Base-by-base conservation (phyloP, 306 rosid genomes). In the Cajanus cajan region DNA sequence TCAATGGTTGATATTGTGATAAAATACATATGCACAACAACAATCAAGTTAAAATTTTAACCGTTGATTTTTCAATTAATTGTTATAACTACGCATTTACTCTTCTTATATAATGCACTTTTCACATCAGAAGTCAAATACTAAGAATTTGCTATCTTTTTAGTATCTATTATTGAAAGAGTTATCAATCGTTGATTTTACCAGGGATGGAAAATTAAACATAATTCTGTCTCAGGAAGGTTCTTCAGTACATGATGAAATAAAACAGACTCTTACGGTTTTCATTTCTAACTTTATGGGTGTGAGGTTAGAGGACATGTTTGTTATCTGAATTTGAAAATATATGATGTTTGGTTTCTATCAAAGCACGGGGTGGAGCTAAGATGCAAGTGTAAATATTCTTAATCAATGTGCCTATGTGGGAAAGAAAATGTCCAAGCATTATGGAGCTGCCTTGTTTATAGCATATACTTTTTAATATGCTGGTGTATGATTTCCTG, bases 391-490 rank as follows among this genome's bases (percentile, higher is more conserved):
- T 77, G 64, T 28, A 45, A 52, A 13, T 39, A 25, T 68, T 54
- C 68, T 25, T 43, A 41, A n/a, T 40, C 41, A 33, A 52, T 67
- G 75, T 52, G 63, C 75, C 16, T 52, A 22, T 22, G 33, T 28
- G 39, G 18, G 40, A 67, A 13, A 25, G 25, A 61, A 16, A 39
- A 61, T 61, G 34, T 44, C 79, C 55, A 65, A 67, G 76, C 57
- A 40, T 48, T 55, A 37, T 31, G 22, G 47, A 61, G 33, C 65
- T 24, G 44, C 78, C 66, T n/a, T 71, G 66, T 71, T 78, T 51
- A 61, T 34, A 59, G 12, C 39, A 22, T 50, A 11, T 36, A 18
- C 47, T 15, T 59, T 34, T 41, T 51, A 65, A 48, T 65, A 33
- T 44, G 5, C 31, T 61, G 19, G 52, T 19, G 48, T 51, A 6